Conservation (phyloP, 2,329 filamentous ascomycete genomes). For the Colletotrichum sp. region DNA sequence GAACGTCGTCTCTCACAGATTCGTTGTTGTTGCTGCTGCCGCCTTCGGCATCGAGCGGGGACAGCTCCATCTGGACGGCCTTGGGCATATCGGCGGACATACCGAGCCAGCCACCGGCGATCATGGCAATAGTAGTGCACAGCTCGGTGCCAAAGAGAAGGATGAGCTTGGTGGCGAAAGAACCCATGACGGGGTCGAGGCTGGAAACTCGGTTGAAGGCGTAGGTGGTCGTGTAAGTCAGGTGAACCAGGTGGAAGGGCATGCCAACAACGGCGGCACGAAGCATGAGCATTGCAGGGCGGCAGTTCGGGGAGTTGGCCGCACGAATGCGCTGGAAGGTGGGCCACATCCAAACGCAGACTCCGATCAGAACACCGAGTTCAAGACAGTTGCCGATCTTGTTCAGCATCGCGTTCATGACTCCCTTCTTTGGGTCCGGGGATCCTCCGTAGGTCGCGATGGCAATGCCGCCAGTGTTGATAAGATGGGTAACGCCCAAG, state of each 20-base stretch:
- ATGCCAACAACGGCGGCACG: constrained; percentile 15
- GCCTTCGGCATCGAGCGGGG: background rate
- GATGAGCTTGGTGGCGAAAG: constrained; percentile 25
- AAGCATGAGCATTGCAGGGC: constrained; percentile 22
- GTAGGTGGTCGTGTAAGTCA: constrained; percentile 27
- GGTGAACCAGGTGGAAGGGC: constrained; percentile 26
- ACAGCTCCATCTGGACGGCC: background rate
- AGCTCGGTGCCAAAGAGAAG: constrained; percentile 25
- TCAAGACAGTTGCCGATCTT: constrained; percentile 26
- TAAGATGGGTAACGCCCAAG: constrained; percentile 26
- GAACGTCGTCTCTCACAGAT: constrained; percentile 6
- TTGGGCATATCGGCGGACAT: constrained; percentile 1
- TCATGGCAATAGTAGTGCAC: constrained; percentile 1
- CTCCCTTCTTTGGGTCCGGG: constrained; percentile 17
- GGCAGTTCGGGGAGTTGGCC: constrained; percentile 17
- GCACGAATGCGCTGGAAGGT: constrained; percentile 17
- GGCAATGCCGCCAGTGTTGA: constrained; percentile 25
- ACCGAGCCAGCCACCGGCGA: constrained; percentile 20
- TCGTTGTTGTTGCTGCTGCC: background rate
- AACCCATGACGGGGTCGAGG: constrained; percentile 26
- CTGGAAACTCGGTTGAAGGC: constrained; percentile 21
- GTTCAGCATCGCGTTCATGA: constrained; percentile 19
- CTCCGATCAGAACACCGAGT: constrained; percentile 24
- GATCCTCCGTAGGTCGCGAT: constrained; percentile 24
- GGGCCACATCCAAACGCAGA: constrained; percentile 26